Base-by-base conservation (phyloP, 148 eudicot genomes). In the Silene uniflora region DNA sequence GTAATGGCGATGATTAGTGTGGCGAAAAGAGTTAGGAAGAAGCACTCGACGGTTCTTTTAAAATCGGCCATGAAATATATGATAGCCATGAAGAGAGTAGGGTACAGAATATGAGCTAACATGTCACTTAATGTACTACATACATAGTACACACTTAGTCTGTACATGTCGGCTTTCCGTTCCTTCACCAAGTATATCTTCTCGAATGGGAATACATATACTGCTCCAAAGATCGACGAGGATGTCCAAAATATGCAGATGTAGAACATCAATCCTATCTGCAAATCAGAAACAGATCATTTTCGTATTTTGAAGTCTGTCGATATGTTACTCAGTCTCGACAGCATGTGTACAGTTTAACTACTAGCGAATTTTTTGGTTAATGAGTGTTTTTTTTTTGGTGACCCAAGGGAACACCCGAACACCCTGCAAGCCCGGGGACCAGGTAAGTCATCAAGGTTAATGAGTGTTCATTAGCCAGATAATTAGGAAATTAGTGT, bases 241-340 rank as follows among this genome's bases (percentile, higher is more conserved):
- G 99, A 96, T 67, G 99, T 96, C 99, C 99, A 96, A 80, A 92
- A 96, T 25, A 92, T 96, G 83, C 99, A 96, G 14, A 92, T 87
- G 86, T 96, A 96, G 97, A 92, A 96, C 93, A 96, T 77, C 81
- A 96, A 83, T 29, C 99, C 99, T 75, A 96, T 83, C 97, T 95
- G 88, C 64, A 86, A 39, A 63, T 25, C 2, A 3, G 59, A 54
- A 32, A 0, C 19, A 10, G 1, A 0, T 22, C 63, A 17, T 13
- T 13, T 39, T 22, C 12, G 21, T 62, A 24, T 24, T 62, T 23
- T 8, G 32, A 62, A 24, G 35, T 61, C 42, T 76, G 54, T 49
- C 3, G 54, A 49, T 49, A 27, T 66, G 69, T 65, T 65, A 65
- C 46, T 64, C 68, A 65, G 69, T 27, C 44, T 65, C 19, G n/a